These are phyloP conservation scores for Edaphochlamys debaryana DNA, from an alignment of 139 green algal genomes.

Conservation along the genomic window DNA sequence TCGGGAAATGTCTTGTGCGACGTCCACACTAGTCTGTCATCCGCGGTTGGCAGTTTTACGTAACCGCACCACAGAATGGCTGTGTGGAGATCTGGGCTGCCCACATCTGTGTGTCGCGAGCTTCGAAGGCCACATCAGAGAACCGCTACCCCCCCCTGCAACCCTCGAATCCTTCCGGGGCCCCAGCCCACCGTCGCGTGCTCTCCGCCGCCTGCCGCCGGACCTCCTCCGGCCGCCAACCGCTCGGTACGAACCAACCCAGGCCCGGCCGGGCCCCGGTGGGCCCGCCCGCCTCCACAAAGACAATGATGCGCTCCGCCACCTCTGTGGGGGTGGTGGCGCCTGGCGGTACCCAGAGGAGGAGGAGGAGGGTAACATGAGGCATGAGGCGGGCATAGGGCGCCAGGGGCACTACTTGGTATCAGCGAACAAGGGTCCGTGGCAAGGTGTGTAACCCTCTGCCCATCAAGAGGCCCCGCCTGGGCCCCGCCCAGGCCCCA, in stretches of 20 bases:
- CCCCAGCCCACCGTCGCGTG: not conserved
- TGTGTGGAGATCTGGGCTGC: no score
- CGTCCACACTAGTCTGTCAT: not conserved
- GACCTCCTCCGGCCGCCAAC: not conserved
- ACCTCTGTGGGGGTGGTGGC: slow-evolving; percentile 58
- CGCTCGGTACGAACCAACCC: not conserved
- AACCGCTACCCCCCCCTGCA: no score
- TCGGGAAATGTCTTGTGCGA: no score
- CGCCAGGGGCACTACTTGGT: not conserved
- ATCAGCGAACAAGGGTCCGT: not conserved
- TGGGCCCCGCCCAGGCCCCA: not conserved
- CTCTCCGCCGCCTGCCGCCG: slow-evolving; percentile 14
- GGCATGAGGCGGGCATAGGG: not conserved
- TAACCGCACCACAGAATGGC: no score
- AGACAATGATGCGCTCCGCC: slow-evolving; percentile 56
- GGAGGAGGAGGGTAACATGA: no score
- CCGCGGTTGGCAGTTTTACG: no score
- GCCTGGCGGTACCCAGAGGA: slow-evolving; percentile 9
- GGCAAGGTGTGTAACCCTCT: not conserved
- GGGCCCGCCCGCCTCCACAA: slow-evolving; percentile 23
- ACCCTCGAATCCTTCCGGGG: no score
- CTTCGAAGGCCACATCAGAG: no score
- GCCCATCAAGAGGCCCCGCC: no score
- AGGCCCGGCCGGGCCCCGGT: slow-evolving; percentile 37
- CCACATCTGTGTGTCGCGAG: no score